Evolutionary conservation across 2,329 filamentous ascomycete genomes (phyloP).

Genomic region (Microdochium nivale): DNA sequence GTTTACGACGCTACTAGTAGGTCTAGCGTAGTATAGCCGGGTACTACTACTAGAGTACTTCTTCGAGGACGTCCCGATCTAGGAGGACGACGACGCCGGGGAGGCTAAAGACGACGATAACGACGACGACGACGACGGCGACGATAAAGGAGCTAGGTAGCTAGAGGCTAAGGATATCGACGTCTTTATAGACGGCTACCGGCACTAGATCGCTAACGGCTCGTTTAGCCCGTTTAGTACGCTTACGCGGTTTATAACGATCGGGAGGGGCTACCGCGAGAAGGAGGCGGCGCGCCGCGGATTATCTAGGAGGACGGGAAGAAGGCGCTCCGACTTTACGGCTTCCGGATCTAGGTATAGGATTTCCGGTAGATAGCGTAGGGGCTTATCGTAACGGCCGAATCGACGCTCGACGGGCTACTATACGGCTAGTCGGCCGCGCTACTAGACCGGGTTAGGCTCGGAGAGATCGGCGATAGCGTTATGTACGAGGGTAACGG

Average conservation of each 20-base stretch:
- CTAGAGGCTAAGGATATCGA: neutral
- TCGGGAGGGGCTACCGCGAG: neutral
- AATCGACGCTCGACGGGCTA: neutral
- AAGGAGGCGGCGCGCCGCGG: neutral
- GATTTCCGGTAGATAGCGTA: neutral
- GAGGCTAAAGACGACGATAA: too few relatives aligned
- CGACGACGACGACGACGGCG: too few relatives aligned
- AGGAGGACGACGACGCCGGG: too few relatives aligned
- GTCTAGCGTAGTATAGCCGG: neutral
- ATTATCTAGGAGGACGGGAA: neutral
- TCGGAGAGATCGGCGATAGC: neutral
- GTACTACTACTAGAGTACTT: neutral
- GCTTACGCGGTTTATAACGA: conserved; percentile 1
- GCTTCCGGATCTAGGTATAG: neutral
- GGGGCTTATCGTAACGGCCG: neutral
- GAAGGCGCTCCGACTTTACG: neutral
- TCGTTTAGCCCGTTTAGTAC: neutral
- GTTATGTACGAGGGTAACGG: neutral
- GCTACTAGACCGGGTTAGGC: neutral
- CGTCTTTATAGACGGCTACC: neutral
- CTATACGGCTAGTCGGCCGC: neutral
- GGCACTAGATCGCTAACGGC: neutral
- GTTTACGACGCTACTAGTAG: neutral
- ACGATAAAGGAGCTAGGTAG: neutral
- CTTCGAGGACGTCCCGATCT: neutral